phyloP scores from a whole-genome alignment of 2,329 filamentous ascomycete species.

The Myotisia sp. region DNA sequence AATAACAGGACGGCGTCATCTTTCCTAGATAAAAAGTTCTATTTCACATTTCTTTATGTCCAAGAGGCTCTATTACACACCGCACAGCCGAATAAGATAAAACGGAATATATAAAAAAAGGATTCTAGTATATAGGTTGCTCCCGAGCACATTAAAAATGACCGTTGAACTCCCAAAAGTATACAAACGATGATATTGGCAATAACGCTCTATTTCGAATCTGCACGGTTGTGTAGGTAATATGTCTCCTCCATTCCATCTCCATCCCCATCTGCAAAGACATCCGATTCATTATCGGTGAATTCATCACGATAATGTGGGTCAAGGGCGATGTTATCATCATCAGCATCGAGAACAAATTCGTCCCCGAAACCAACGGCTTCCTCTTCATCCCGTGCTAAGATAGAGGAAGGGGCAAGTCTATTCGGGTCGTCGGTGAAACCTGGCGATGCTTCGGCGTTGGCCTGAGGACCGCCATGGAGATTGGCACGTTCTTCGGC shows the following conservation, averaged over 20 bases:
- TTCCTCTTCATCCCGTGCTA: constrained; percentile 32
- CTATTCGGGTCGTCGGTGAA: constrained; percentile 28
- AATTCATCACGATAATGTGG: constrained; percentile 38
- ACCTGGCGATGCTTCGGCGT: constrained; percentile 12
- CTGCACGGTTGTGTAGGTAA: constrained; percentile 27
- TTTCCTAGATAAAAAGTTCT: no score
- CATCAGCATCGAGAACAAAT: constrained; percentile 31
- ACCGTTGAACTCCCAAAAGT: no score
- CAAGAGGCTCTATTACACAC: no score
- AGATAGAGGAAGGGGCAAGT: constrained; percentile 23
- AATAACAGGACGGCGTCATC: no score
- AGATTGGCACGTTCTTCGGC: constrained; percentile 32
- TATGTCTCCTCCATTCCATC: constrained; percentile 24
- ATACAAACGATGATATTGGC: no score
- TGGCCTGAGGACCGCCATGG: constrained; percentile 22
- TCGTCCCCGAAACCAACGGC: constrained; percentile 31
- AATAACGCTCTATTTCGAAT: constrained; percentile 7
- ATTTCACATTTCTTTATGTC: no score
- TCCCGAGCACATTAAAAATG: no score
- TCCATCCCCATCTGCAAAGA: constrained; percentile 30
- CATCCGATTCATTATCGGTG: constrained; percentile 39
- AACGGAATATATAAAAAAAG: no score
- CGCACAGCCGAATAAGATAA: no score
- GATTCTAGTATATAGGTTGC: no score
- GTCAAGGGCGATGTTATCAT: constrained; percentile 27